Evolutionary conservation across 2,329 filamentous ascomycete genomes (phyloP).

Genomic region (Remersonia thermophila): DNA sequence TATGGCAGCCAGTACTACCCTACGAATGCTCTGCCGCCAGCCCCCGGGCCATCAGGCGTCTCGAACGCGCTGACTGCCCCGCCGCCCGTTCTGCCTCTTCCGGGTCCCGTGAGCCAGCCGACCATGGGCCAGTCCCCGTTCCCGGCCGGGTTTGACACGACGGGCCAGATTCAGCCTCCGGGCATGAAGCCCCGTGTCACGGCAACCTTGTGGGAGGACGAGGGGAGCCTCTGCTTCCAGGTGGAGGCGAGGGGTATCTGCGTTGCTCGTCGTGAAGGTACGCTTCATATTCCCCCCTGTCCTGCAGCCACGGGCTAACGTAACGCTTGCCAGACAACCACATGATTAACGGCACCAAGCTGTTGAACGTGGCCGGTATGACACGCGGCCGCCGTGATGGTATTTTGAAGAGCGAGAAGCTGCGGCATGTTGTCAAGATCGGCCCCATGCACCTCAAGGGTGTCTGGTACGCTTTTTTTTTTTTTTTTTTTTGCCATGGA

Average conservation of each 20-base stretch:
- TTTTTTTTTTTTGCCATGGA: constrained; percentile 8
- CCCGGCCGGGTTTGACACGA: constrained; percentile 54
- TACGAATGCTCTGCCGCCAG: constrained; percentile 61
- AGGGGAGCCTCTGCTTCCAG: constrained; percentile 94
- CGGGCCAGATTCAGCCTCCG: constrained; percentile 82
- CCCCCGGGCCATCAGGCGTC: constrained; percentile 50
- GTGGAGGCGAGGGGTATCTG: constrained; percentile 94
- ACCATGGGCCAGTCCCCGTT: constrained; percentile 43
- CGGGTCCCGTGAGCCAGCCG: constrained; percentile 39
- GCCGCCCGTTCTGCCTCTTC: constrained; percentile 58
- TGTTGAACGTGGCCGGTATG: constrained; percentile 96
- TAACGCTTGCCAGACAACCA: constrained; percentile 61
- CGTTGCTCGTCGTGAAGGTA: constrained; percentile 85
- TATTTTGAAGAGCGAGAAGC: constrained; percentile 95
- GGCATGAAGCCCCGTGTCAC: constrained; percentile 96
- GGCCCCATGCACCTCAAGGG: constrained; percentile 98
- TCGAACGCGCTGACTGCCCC: constrained; percentile 54
- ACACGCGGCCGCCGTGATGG: constrained; percentile 89
- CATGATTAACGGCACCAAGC: constrained; percentile 98
- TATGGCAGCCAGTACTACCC: constrained; percentile 64
- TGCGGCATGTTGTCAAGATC: constrained; percentile 94
- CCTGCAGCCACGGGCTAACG: background rate
- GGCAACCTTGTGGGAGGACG: constrained; percentile 95
- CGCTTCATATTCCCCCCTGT: constrained; percentile 17
- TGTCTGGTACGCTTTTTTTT: constrained; percentile 60